A percentile compares a stretch with the other conserved stretches of the same genome.
Conservation (phyloP, 208 protist species). For the Trypanosomatidae sp. region DNA sequence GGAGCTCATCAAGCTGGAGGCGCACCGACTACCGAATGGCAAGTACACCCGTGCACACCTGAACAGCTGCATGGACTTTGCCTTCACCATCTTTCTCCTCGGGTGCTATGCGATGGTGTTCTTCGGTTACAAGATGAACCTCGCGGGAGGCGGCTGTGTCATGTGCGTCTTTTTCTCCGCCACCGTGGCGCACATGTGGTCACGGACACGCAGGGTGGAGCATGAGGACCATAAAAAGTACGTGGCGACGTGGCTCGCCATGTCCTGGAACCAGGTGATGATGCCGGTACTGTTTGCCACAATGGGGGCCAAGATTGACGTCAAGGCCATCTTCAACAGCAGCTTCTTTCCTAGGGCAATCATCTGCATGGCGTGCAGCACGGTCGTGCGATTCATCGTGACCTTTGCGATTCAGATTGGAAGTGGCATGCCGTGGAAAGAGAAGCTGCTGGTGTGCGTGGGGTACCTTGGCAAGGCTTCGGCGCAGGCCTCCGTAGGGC, state of each 20-base stretch:
- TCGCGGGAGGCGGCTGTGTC: conserved; percentile 69
- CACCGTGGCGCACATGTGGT: conserved; percentile 75
- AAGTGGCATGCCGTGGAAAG: conserved; percentile 42
- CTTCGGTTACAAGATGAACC: conserved; percentile 52
- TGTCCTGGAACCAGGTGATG: conserved; percentile 73
- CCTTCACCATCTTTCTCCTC: conserved; percentile 53
- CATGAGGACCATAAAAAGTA: conserved; percentile 71
- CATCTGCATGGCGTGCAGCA: conserved; percentile 58
- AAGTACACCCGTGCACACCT: conserved; percentile 64
- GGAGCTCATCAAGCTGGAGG: conserved; percentile 74
- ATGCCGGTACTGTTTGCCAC: conserved; percentile 74
- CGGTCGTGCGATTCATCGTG: conserved; percentile 47
- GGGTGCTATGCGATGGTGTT: conserved; percentile 66
- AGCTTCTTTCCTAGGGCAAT: conserved; percentile 74
- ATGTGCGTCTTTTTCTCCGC: conserved; percentile 76
- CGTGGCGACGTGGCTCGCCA: conserved; percentile 59
- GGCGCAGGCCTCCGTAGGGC: conserved; percentile 72
- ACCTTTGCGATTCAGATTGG: conserved; percentile 59
- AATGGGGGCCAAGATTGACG: conserved; percentile 71
- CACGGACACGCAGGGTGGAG: conserved; percentile 38
- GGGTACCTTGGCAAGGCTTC: conserved; percentile 77
- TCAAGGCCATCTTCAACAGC: conserved; percentile 61
- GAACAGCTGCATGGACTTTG: conserved; percentile 51
- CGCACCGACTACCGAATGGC: conserved; percentile 63
- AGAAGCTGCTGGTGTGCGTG: conserved; percentile 68